Percentiles rank a stretch among this genome's conserved stretches.
Evolutionary conservation across 2,329 filamentous ascomycete species (phyloP).

Genomic region (Trichoderma oligosporum): DNA sequence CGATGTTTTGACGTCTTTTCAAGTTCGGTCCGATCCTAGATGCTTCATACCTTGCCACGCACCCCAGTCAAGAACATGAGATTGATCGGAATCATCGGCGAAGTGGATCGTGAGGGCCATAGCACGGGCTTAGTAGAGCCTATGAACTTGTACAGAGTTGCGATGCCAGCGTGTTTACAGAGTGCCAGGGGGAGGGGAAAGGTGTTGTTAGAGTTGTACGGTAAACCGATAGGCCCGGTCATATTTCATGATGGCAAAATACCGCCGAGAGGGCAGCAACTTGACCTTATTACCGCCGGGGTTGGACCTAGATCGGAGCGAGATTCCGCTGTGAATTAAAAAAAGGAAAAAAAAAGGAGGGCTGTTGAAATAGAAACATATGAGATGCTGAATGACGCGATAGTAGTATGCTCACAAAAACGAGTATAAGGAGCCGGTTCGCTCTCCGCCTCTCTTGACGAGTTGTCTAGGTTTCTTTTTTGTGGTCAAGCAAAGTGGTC

Average conservation of each 20-base stretch:
- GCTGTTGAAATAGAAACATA: background rate
- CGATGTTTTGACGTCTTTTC: constrained; percentile 10
- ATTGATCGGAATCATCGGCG: constrained; percentile 17
- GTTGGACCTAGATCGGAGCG: constrained; percentile 16
- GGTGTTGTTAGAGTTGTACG: background rate
- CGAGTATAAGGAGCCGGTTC: constrained; percentile 5
- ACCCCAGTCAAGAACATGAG: background rate
- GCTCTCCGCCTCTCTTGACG: background rate
- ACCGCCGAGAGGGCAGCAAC: constrained; percentile 13
- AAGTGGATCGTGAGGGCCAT: constrained; percentile 1
- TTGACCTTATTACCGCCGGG: constrained; percentile 7
- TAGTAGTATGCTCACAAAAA: no score
- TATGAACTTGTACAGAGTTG: no score
- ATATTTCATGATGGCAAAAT: background rate
- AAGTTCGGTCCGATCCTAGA: constrained; percentile 15
- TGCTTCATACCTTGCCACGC: background rate
- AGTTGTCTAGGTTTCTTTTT: background rate
- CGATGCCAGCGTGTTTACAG: background rate
- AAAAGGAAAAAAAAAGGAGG: background rate
- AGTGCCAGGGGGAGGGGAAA: background rate
- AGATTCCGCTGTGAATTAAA: constrained; percentile 3
- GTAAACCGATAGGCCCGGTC: background rate
- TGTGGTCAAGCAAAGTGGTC: constrained; percentile 14
- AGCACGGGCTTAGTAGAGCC: no score
- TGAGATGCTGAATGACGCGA: constrained; percentile 2